Conservation (phyloP, 2,329 filamentous ascomycete species). For the Cytospora piceicola region DNA sequence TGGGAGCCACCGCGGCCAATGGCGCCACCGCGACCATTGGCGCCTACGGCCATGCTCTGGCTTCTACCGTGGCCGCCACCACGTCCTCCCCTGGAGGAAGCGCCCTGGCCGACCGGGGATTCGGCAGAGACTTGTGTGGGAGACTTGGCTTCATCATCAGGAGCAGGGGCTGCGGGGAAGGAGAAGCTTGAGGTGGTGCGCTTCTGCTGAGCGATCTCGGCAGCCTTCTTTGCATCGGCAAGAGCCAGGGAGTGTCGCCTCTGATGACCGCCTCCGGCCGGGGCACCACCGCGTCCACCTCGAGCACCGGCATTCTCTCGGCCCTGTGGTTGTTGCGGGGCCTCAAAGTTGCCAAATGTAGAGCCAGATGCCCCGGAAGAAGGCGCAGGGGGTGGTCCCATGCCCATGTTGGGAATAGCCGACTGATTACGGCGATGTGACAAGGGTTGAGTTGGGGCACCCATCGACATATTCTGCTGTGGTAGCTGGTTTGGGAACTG, state of each 20-base stretch:
- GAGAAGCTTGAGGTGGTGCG: slow-evolving; percentile 92
- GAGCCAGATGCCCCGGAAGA: slow-evolving; percentile 86
- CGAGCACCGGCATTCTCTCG: slow-evolving; percentile 67
- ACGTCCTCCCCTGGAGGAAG: slow-evolving; percentile 57
- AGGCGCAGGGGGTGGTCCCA: slow-evolving; percentile 87
- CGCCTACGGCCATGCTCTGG: slow-evolving; percentile 86
- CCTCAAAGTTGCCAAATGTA: slow-evolving; percentile 78
- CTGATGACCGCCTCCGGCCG: slow-evolving; percentile 78
- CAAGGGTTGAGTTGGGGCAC: slow-evolving; percentile 74
- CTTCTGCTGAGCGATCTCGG: slow-evolving; percentile 95
- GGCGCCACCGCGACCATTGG: slow-evolving; percentile 61
- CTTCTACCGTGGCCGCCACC: slow-evolving; percentile 71
- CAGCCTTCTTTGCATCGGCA: slow-evolving; percentile 96
- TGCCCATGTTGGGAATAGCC: slow-evolving; percentile 87
- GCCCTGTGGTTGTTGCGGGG: slow-evolving; percentile 57
- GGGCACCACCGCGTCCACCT: slow-evolving; percentile 72
- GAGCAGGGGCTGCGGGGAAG: slow-evolving; percentile 78
- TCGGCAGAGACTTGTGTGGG: slow-evolving; percentile 43
- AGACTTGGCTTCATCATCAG: slow-evolving; percentile 55
- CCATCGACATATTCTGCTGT: slow-evolving; percentile 75
- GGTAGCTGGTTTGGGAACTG: slow-evolving; percentile 83
- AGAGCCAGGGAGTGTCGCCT: slow-evolving; percentile 92
- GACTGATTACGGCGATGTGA: slow-evolving; percentile 98
- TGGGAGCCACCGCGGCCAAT: slow-evolving; percentile 65
- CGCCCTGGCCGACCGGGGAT: slow-evolving; percentile 45